phyloP scores from a whole-genome alignment of 345 rosid genomes.

The Populus simonii region DNA sequence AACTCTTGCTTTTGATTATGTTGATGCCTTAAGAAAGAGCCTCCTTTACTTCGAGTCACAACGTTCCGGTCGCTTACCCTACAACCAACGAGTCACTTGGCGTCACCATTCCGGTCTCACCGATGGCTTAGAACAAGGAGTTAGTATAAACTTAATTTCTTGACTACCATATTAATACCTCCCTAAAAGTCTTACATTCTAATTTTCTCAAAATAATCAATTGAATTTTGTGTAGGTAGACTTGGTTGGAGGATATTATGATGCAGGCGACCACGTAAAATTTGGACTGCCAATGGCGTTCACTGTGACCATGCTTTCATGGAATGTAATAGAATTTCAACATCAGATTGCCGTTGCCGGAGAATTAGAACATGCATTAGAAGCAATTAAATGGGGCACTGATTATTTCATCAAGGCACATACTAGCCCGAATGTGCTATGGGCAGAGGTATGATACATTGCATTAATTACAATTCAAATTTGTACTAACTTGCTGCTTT shows the following conservation, averaged over 20 bases:
- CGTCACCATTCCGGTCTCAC: constrained; percentile 35
- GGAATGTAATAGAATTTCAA: constrained; percentile 26
- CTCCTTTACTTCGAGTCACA: constrained; percentile 37
- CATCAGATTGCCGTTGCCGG: constrained; percentile 28
- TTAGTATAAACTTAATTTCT: background rate
- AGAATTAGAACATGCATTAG: constrained; percentile 23
- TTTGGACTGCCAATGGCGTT: constrained; percentile 33
- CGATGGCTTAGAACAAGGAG: constrained; percentile 35
- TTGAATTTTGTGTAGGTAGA: constrained; percentile 16
- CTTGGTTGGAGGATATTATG: constrained; percentile 34
- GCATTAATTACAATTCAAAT: background rate
- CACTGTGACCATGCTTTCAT: constrained; percentile 31
- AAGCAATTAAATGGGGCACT: constrained; percentile 35
- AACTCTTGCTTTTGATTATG: constrained; percentile 15
- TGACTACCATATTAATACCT: background rate
- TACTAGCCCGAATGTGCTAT: constrained; percentile 26
- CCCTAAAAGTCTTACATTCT: background rate
- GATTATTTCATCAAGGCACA: constrained; percentile 38
- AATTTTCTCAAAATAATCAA: background rate
- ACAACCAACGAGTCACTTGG: constrained; percentile 32
- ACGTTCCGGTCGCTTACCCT: constrained; percentile 35
- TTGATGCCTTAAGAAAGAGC: constrained; percentile 27
- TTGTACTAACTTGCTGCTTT: background rate
- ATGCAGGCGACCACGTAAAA: constrained; percentile 37
- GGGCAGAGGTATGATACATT: constrained; percentile 24